Evolutionary conservation across 2,329 filamentous ascomycete genomes (phyloP), one percentile per base, ranked within the genome.

Genomic region (Amphichorda felina): DNA sequence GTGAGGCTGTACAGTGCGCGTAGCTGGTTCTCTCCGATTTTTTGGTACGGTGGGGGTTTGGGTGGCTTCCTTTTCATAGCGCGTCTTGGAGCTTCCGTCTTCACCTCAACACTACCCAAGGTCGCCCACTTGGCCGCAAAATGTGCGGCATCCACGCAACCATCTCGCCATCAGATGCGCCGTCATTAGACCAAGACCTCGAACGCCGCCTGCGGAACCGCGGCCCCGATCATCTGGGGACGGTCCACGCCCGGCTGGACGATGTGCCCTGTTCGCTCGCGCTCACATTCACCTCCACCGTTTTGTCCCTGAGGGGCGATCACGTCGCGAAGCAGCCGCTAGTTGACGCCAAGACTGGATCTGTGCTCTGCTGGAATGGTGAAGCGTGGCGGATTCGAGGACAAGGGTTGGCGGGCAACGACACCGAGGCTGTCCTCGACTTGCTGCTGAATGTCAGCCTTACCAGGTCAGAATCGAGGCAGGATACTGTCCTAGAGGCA

Each of bases 361-460:
- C 80, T 1, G 64, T 84, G 1, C 66, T 98, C 2, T 95, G 89
- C 67, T 98, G 91, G 91, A 98, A 98, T 51, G 91, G 91, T 30
- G 91, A 98, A 54, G 89, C 87, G 1, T 98, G 91, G 91, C 79
- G 72, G 38, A 68, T 94, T 34, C 59, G 57, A 8, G 68, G 67
- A 24, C 47, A 68, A 8, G 82, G 77, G 38, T 17, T 15, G 15
- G 14, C 5, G 11, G n/a, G 14, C 17, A 95, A 94, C 51, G 91
- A 98, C 57, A 83, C 83, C 3, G 69, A 80, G 47, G 59, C 63
- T 6, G 64, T 96, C 14, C 78, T 89, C 49, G 50, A 65, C 24
- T 50, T 72, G 26, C 64, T 94, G 33, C 49, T 68, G 15, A 48
- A 60, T 38, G 63, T 69, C 46, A 51, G 53, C 44, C 34, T 24